Evolutionary conservation across 2,329 filamentous ascomycete genomes (phyloP).

Genomic region (Zymoseptoria ardabiliae): DNA sequence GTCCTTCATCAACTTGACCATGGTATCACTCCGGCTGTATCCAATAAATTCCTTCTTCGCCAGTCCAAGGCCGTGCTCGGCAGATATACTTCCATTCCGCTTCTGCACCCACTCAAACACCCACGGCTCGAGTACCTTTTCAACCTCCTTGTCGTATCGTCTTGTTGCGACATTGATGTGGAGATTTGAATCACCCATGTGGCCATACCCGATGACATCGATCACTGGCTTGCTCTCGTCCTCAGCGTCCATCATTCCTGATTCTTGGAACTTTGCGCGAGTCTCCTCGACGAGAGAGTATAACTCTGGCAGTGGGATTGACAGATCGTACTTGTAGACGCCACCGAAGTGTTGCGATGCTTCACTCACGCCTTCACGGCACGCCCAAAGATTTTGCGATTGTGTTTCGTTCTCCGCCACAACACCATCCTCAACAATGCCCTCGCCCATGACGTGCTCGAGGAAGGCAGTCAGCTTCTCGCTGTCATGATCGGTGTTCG

Average conservation of each 20-base stretch:
- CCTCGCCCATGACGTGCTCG: constrained; percentile 82
- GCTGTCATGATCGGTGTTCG: constrained; percentile 85
- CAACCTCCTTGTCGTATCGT: constrained; percentile 77
- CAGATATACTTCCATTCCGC: constrained; percentile 86
- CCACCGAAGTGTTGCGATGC: constrained; percentile 83
- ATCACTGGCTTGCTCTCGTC: constrained; percentile 70
- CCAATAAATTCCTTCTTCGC: constrained; percentile 95
- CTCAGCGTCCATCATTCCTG: constrained; percentile 66
- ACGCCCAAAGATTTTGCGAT: constrained; percentile 75
- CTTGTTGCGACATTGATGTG: constrained; percentile 85
- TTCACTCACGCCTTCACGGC: constrained; percentile 90
- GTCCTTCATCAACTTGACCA: constrained; percentile 87
- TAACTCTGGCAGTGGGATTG: constrained; percentile 79
- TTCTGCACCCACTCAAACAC: constrained; percentile 95
- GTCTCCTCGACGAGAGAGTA: constrained; percentile 87
- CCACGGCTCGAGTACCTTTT: constrained; percentile 83
- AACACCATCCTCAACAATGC: constrained; percentile 81
- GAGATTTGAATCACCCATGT: constrained; percentile 95
- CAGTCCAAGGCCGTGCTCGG: constrained; percentile 87
- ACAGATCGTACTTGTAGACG: constrained; percentile 97
- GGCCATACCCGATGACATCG: constrained; percentile 89
- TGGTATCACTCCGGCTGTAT: constrained; percentile 82
- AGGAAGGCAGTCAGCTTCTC: constrained; percentile 85
- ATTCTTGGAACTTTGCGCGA: constrained; percentile 60
- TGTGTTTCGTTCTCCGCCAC: constrained; percentile 92